Evolutionary conservation across 1,284 basidiomycete genomes (phyloP), one percentile per base, ranked within the genome.

Genomic region (Heterobasidion occidentale): DNA sequence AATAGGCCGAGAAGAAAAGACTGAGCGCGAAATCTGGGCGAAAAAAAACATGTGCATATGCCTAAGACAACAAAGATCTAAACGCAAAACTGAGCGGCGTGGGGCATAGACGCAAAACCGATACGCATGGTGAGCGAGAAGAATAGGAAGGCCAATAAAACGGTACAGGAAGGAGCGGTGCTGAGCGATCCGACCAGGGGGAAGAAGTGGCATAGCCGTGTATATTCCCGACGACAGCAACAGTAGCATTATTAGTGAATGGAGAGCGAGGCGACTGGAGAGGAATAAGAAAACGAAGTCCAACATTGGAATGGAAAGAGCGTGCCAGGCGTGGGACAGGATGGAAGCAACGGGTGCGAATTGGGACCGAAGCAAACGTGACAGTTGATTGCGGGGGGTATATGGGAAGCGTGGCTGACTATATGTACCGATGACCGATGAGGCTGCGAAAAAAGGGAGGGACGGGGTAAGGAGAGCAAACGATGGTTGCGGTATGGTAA

Each of bases 321-420:
- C 35, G 14, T 19, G 52, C n/a, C 35, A 20, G 20, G 34, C 33
- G 36, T 35, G 36, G 20, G 52, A 34, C 19, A 45, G 12, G 38
- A 38, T 17, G 36, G 15, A n/a, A 38, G 15, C 38, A 46, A 34
- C 52, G 42, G 36, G 35, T 27, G 47, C 27, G 15, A 51, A 27
- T 8, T 8, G 35, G 33, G 14, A 35, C 35, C 20, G 55, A 51
- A 58, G 58, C 56, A 53, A 52, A 61, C 58, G 59, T 61, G 52
- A 55, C 56, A 54, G 63, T 62, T 68, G 65, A 67, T 70, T 74
- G 70, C 65, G 62, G 27, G 46, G 73, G 73, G 73, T 74, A 74
- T 74, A 61, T 54, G 57, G 15, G 38, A 42, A 42, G 38, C 11
- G 17, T 48, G 50, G 20, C 60, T 61, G 60, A 61, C 61, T 67